Evolutionary conservation across 495 filamentous ascomycete genomes (phyloP), one percentile per base, ranked within the genome.

Genomic region (Aspergillus sparsus): DNA sequence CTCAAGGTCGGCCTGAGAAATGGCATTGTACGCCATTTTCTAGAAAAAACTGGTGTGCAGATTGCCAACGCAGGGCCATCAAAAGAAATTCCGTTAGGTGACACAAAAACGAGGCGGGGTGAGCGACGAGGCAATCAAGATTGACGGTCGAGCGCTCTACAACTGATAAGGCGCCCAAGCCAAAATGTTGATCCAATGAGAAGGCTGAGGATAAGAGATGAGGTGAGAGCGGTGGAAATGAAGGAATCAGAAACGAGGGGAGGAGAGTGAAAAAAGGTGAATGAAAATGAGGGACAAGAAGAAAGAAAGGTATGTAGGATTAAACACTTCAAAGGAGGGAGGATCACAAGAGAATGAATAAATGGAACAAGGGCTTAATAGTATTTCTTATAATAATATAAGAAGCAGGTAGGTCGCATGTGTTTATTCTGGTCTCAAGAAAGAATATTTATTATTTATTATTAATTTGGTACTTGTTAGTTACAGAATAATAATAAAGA

Each of bases 11-110:
- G 67, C 55, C 56, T 80, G 79, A 39, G 74, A 73, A 60, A 81
- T 66, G 57, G 76, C 71, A 62, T 76, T 79, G 72, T 80, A 80
- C 34, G 75, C 74, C 80, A 82, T 82, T 53, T 60, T 71, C 45
- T 34, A 52, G 18, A 39, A 42, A 27, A 15, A 44, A 57, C 54
- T 62, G 61, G 37, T 37, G 54, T 44, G 56, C 50, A 16, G 27
- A 51, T 10, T 34, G 41, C 18, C 33, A 33, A 58, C 41, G 51
- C 45, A 59, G 39, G 47, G 59, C 68, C 65, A 68, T 67, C 35
- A 55, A 66, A 54, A 45, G 53, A 42, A 50, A 5, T 27, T 53
- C 35, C 33, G 18, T 59, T 60, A 33, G 50, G 58, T 54, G 58
- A 60, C 58, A 33, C 27, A 6, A 39, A 47, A 33, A 34, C 18